Base-by-base conservation (phyloP, 176 grass and related monocot species). In the barley (Hordeum vulgare) region DNA sequence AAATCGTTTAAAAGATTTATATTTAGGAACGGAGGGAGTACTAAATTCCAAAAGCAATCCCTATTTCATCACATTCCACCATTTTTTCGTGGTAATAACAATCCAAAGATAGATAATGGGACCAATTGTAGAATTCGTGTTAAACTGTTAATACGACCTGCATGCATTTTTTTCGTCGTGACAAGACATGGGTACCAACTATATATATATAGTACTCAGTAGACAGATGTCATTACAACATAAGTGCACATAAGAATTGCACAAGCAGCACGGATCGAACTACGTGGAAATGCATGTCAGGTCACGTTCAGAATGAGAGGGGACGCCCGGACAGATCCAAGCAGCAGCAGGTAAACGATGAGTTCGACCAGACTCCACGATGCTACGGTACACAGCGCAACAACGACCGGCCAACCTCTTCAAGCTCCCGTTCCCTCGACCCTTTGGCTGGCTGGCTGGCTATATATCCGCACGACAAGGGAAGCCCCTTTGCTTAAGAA, bases 381-480 rank as follows among this genome's bases (percentile, higher is more conserved):
- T 56, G 51, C 7, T 21, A 56, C 51, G 51, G 51, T 61, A 24
- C 61, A 80, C 76, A 87, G 76, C 45, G 33, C 28, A 75, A 76
- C 41, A 92, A 83, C 60, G 84, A 90, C 86, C 23, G 73, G 41
- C 75, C 70, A 84, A 80, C 81, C 41, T 39, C 84, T 62, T 72
- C 7, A 39, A 33, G 28, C 41, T 66, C 31, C 20, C 27, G 23
- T 65, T 45, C 56, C 78, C 85, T 75, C 74, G 14, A 40, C 9
- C 61, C 40, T 4, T 63, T 79, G 75, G 33, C 51, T 9, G 49
- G 49, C 36, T 37, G 51, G 51, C 51, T 56, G 51, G 51, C 75
- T 94, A 95, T 86, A 91, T 88, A 87, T 79, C 89, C 80, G 47
- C 73, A 57, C 28, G 44, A 58, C 67, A 73, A 24, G 44, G 80